Percentiles rank a stretch among this genome's conserved stretches.
phyloP scores from a whole-genome alignment of 306 rosid genomes.

The Prunus mume region DNA sequence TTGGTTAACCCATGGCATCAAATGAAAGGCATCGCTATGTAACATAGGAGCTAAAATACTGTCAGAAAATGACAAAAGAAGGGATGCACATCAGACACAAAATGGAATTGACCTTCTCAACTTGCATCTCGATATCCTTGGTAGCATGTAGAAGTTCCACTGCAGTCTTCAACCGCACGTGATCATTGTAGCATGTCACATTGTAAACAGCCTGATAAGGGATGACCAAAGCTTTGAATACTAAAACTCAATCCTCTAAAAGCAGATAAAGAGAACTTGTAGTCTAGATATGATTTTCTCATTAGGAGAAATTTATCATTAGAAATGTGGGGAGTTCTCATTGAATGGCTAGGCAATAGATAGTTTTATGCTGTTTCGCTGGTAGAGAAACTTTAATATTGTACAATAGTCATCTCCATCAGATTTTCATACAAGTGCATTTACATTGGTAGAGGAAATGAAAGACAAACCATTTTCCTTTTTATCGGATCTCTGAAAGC shows the following conservation, averaged over 20 bases:
- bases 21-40: background rate
- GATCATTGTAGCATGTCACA: constrained; percentile 62
- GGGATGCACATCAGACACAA: background rate
- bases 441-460: constrained; percentile 1
- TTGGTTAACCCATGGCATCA: background rate
- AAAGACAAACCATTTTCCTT: constrained; percentile 70
- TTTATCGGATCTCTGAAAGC: constrained; percentile 69
- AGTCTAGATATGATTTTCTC: too few species aligned
- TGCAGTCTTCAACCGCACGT: constrained; percentile 63
- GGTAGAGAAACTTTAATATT: background rate
- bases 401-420: background rate
- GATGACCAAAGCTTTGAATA: background rate
- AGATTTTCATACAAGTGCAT: background rate
- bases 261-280: background rate
- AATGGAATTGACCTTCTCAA: constrained; percentile 50
- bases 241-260: background rate
- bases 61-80: background rate
- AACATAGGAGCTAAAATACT: background rate
- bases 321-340: too few species aligned
- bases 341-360: too few species aligned
- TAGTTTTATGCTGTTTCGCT: too few species aligned
- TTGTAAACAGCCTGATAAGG: constrained; percentile 66
- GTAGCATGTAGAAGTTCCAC: constrained; percentile 67
- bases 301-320: too few species aligned
- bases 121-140: constrained; percentile 56